Base-by-base conservation (phyloP, 208 protist species). In the Leishmania arabica region DNA sequence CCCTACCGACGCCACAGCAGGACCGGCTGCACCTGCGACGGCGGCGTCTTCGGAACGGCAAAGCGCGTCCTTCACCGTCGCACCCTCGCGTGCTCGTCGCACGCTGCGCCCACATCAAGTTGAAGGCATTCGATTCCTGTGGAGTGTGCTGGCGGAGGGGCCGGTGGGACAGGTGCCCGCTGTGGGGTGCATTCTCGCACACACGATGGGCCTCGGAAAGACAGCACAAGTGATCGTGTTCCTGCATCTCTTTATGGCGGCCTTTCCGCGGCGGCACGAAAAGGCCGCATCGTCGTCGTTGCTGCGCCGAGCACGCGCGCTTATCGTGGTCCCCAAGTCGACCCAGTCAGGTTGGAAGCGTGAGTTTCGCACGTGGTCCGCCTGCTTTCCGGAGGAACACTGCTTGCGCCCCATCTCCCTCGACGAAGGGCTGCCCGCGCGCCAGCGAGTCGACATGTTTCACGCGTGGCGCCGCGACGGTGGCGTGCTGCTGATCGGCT, bases 151-250 rank as follows among this genome's bases (percentile, higher is more conserved):
- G 17, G 89, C 84, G 13, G 92, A 97, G 49, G 89, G 89, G 3
- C 93, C 95, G 54, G 90, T 91, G 8, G 91, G 92, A 0, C 75
- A 85, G 75, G 95, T 97, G 42, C 95, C 93, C 2, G 86, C 93
- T 7, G 91, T 95, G 31, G 95, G 95, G 37, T 91, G 89, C 81
- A 94, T 97, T 65, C 86, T 97, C 8, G 91, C 95, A 0, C 95
- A 97, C 87, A 95, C 95, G 0, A 97, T 97, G 95, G 95, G 95
- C 34, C 92, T 97, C 11, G 95, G 95, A 42, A 97, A 97, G 79
- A 97, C 95, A 17, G 92, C 86, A 60, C 95, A 97, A 82, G 93
- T 94, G 24, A 82, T 97, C 17, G 75, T 95, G 40, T 97, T 97
- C 56, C 65, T 94, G 13, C 92, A 96, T 71, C 83, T 97, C n/a